These are phyloP conservation scores for Mortierella claussenii DNA, from an alignment of 192 early-diverging fungal genomes.

Conservation along the genomic window DNA sequence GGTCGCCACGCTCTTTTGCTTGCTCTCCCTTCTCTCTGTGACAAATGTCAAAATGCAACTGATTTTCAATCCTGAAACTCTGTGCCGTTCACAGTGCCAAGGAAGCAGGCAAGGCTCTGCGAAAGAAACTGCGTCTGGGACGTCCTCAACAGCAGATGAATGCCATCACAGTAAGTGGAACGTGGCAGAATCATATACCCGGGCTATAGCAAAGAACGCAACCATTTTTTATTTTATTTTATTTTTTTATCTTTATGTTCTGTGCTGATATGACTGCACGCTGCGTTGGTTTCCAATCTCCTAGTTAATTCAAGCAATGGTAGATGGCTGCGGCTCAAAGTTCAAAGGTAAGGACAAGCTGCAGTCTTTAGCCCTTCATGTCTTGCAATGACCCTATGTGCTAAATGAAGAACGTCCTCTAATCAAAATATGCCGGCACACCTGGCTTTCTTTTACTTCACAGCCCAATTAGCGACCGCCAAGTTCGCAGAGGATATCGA, in stretches of 20 bases:
- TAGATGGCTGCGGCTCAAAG: slow-evolving; percentile 51
- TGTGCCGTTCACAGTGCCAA: slow-evolving; percentile 11
- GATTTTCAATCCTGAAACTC: background rate
- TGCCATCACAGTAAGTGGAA: slow-evolving; percentile 31
- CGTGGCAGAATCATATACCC: too few relatives aligned
- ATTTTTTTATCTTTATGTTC: background rate
- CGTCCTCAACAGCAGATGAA: slow-evolving; percentile 31
- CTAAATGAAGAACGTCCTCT: too few relatives aligned
- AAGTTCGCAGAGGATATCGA: slow-evolving; percentile 51
- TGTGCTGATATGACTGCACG: too few relatives aligned
- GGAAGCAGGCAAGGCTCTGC: slow-evolving; percentile 33
- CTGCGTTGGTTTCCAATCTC: background rate
- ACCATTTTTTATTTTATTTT: slow-evolving; percentile 1
- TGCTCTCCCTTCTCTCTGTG: background rate
- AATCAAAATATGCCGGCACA: too few relatives aligned
- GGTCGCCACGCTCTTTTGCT: background rate
- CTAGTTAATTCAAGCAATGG: slow-evolving; percentile 53
- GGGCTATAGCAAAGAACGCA: background rate
- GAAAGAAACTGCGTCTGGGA: slow-evolving; percentile 16
- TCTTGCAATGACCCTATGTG: too few relatives aligned
- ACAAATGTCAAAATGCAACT: background rate
- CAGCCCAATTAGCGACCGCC: slow-evolving; percentile 46
- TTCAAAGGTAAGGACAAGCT: slow-evolving; percentile 54
- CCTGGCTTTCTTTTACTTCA: background rate
- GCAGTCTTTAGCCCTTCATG: too few relatives aligned